These are phyloP conservation scores for Fusarium aywerte DNA, from an alignment of 2,329 filamentous ascomycete genomes.

Conservation along the genomic window DNA sequence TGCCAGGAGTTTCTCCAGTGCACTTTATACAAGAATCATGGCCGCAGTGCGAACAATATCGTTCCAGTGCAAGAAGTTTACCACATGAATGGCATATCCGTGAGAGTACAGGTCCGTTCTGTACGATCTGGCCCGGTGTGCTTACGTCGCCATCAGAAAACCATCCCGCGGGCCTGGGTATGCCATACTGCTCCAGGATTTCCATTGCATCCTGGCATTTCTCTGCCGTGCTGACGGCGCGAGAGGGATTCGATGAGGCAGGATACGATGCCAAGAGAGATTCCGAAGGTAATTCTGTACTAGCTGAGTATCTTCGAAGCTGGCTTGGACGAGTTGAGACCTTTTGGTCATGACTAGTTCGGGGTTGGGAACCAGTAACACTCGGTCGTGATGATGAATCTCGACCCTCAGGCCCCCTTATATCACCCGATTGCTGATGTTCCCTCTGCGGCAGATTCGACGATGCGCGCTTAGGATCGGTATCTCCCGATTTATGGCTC, in stretches of 20 bases:
- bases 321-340: not conserved
- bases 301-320: not conserved
- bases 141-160: constrained; percentile 54
- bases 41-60: constrained; percentile 60
- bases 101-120: constrained; percentile 38
- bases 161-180: constrained; percentile 59
- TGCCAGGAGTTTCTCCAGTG: constrained; percentile 49
- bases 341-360: not conserved
- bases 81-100: constrained; percentile 64
- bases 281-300: constrained; percentile 8
- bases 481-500: constrained; percentile 44
- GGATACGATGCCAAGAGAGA: constrained; percentile 7
- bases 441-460: constrained; percentile 28
- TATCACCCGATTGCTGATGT: constrained; percentile 1
- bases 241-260: constrained; percentile 35
- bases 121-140: constrained; percentile 13
- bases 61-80: constrained; percentile 52
- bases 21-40: constrained; percentile 64
- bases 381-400: constrained; percentile 14
- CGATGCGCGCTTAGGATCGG: constrained; percentile 36
- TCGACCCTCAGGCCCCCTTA: not conserved
- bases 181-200: constrained; percentile 59
- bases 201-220: constrained; percentile 58
- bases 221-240: constrained; percentile 49
- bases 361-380: constrained; percentile 21